Percentiles rank a stretch among this genome's conserved stretches.
These are phyloP conservation scores for Trichophyton benhamiae DNA, from an alignment of 2,329 filamentous ascomycete genomes.

Conservation along the genomic window DNA sequence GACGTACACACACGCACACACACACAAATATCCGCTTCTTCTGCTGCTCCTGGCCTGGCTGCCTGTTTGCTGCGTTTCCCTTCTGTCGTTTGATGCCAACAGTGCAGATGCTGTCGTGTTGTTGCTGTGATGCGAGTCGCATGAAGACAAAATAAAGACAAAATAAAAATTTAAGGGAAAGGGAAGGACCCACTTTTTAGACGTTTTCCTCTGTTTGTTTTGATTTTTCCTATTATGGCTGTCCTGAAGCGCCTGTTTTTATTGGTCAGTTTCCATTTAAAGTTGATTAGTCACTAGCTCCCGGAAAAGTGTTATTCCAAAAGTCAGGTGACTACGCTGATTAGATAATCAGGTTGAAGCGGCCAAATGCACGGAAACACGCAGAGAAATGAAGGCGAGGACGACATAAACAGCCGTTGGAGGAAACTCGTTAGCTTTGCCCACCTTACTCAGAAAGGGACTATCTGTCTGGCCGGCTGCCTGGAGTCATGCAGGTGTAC, in stretches of 20 bases:
- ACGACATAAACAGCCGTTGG: no score
- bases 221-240: slow-evolving; percentile 9
- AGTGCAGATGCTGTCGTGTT: neutral
- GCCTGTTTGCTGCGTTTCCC: neutral
- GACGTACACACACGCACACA: neutral
- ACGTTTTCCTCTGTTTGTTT: slow-evolving; percentile 11
- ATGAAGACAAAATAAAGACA: neutral
- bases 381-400: no score
- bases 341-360: neutral
- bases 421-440: no score
- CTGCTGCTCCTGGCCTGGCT: neutral
- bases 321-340: neutral
- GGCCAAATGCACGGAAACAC: no score
- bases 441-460: no score
- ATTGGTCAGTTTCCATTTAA: neutral
- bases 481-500: neutral
- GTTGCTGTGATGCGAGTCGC: neutral
- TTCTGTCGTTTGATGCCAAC: neutral
- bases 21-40: neutral
- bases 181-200: neutral
- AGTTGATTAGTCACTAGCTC: neutral
- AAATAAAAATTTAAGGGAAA: neutral
- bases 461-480: no score
- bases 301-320: neutral
- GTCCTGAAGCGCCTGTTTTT: neutral